Percentiles rank a stretch among this genome's conserved stretches.
These are phyloP conservation scores for Klebsormidium nitens DNA, from an alignment of 139 green algal genomes.

Conservation along the genomic window DNA sequence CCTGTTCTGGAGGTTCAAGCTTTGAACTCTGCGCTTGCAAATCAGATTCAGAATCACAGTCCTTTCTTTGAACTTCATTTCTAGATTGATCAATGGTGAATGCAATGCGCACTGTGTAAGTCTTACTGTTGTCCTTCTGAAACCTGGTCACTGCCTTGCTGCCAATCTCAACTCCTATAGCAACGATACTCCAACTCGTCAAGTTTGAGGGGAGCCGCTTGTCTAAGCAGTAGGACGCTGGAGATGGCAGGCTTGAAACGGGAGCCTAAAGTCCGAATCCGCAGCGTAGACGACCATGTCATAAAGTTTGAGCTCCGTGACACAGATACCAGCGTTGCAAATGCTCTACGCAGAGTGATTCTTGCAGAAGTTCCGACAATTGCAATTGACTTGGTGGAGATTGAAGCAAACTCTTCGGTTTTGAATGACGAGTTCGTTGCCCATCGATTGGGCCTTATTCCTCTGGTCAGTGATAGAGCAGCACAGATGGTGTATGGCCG, in stretches of 20 bases:
- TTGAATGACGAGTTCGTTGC: constrained; percentile 97
- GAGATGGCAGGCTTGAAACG: constrained; percentile 9
- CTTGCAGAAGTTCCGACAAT: constrained; percentile 92
- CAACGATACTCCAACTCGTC: too few relatives aligned
- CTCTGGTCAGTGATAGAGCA: constrained; percentile 56
- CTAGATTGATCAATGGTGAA: too few relatives aligned
- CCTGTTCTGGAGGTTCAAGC: too few relatives aligned
- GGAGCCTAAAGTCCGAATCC: constrained; percentile 52
- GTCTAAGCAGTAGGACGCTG: too few relatives aligned
- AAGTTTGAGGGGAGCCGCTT: too few relatives aligned
- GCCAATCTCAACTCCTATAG: too few relatives aligned
- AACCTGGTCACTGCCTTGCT: too few relatives aligned
- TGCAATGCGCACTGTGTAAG: too few relatives aligned
- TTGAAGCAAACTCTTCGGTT: constrained; percentile 93
- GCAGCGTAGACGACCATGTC: constrained; percentile 57
- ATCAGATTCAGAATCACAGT: too few relatives aligned
- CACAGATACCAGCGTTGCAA: constrained; percentile 83
- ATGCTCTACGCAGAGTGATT: constrained; percentile 89
- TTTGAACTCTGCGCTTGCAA: too few relatives aligned
- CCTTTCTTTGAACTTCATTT: too few relatives aligned
- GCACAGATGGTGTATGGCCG: constrained; percentile 40
- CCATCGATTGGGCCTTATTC: constrained; percentile 79
- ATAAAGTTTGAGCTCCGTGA: constrained; percentile 80
- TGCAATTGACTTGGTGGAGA: constrained; percentile 96
- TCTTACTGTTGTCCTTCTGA: too few relatives aligned